Evolutionary conservation across 371 early-diverging fungal genomes (phyloP).

Genomic region (Paramicrosporidium saccamoebae): DNA sequence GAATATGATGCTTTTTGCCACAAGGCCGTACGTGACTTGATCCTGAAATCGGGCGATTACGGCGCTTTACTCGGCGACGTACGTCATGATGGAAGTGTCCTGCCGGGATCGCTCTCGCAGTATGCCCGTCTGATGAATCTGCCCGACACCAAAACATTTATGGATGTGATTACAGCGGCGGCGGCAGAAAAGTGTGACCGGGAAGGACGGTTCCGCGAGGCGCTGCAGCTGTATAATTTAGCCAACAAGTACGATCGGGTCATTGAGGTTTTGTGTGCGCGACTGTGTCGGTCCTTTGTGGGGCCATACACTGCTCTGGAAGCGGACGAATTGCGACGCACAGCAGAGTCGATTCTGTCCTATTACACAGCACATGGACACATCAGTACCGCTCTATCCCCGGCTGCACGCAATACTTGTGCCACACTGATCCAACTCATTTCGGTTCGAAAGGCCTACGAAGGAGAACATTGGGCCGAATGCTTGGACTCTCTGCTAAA

Average conservation of each 20-base stretch:
- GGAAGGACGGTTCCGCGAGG: constrained; percentile 26
- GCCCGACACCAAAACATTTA: constrained; percentile 13
- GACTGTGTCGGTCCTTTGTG: too few relatives aligned
- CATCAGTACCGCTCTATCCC: constrained; percentile 8
- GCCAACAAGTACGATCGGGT: constrained; percentile 38
- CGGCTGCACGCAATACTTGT: constrained; percentile 11
- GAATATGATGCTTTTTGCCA: constrained; percentile 9
- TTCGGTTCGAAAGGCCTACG: constrained; percentile 13
- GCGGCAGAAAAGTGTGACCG: constrained; percentile 27
- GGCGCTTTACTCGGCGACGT: constrained; percentile 15
- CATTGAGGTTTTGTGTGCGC: constrained; percentile 25
- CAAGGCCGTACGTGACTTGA: constrained; percentile 8
- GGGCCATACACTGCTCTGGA: constrained; percentile 1
- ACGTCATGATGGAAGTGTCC: constrained; percentile 9
- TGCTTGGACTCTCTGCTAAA: constrained; percentile 12
- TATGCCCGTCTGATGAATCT: constrained; percentile 18
- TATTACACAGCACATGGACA: constrained; percentile 12
- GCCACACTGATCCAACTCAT: constrained; percentile 13
- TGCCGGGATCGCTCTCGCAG: constrained; percentile 20
- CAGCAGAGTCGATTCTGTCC: constrained; percentile 10
- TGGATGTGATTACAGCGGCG: constrained; percentile 13
- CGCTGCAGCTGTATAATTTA: constrained; percentile 30
- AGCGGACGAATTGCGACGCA: constrained; percentile 6
- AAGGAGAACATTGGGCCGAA: constrained; percentile 11
- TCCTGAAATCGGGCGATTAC: constrained; percentile 12